These are phyloP conservation scores for Macadamia integrifolia DNA, from an alignment of 164 flowering plant genomes.

Conservation along the genomic window DNA sequence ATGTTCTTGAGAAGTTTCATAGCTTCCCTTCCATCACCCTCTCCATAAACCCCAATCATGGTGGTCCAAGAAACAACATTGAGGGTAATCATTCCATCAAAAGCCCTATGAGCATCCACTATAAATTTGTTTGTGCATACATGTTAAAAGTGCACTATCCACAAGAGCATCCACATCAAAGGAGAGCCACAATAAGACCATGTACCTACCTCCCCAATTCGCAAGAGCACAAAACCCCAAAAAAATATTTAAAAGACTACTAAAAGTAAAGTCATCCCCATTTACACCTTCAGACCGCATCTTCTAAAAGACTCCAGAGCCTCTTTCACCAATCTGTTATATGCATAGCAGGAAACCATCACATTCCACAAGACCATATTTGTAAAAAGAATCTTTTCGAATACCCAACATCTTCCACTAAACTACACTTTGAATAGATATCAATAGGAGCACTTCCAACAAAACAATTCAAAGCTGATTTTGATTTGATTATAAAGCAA, in stretches of 20 bases:
- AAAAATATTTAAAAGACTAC: conserved; percentile 38
- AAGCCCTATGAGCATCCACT: conserved; percentile 43
- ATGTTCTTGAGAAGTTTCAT: conserved; percentile 39
- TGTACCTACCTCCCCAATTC: conserved; percentile 50
- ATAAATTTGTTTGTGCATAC: conserved; percentile 45
- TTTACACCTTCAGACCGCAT: conserved; percentile 37
- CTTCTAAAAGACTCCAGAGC: conserved; percentile 35
- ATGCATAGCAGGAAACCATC: conserved; percentile 51
- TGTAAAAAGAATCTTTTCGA: conserved; percentile 29
- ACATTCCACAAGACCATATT: conserved; percentile 68
- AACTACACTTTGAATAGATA: conserved; percentile 46
- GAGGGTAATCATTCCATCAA: conserved; percentile 40
- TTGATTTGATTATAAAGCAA: conserved; percentile 34
- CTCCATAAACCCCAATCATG: conserved; percentile 62
- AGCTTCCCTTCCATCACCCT: conserved; percentile 51
- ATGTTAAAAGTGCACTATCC: conserved; percentile 53
- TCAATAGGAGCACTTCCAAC: conserved; percentile 42
- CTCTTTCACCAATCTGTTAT: conserved; percentile 30
- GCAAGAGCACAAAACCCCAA: conserved; percentile 21
- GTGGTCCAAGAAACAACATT: conserved; percentile 67
- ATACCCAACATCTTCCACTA: conserved; percentile 41
- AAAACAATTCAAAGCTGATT: conserved; percentile 30
- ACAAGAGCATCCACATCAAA: conserved; percentile 43
- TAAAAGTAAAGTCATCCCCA: conserved; percentile 53
- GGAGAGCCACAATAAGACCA: conserved; percentile 32